Evolutionary conservation across 257 asterid species (phyloP).

Genomic region (Solanum boliviense): DNA sequence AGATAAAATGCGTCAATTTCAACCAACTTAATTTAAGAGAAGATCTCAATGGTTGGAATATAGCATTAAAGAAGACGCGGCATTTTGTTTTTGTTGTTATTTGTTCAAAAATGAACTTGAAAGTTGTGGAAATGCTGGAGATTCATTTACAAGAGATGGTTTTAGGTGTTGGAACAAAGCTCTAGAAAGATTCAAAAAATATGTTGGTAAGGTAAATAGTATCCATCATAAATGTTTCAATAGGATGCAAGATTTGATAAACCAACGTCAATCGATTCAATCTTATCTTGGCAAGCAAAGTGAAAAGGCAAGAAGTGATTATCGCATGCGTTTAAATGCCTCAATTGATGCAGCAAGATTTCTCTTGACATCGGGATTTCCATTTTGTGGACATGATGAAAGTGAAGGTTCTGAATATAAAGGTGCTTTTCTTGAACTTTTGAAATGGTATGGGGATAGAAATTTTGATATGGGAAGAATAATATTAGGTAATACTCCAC

Average conservation of each 20-base stretch:
- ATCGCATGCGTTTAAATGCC: neutral
- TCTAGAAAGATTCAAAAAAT: neutral
- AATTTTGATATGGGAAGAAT: neutral
- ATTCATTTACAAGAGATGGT: neutral
- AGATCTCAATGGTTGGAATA: neutral
- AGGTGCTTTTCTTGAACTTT: neutral
- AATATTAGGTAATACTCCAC: neutral
- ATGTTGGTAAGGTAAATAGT: neutral
- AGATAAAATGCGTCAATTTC: neutral
- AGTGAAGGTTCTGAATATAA: neutral
- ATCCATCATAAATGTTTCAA: neutral
- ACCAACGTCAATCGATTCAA: neutral
- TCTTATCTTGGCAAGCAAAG: neutral
- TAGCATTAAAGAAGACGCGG: neutral
- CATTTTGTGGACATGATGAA: neutral
- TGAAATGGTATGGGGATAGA: neutral
- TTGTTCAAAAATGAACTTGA: neutral
- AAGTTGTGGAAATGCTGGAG: neutral
- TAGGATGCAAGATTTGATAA: neutral
- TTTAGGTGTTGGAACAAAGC: neutral
- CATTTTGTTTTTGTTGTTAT: neutral
- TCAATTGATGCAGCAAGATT: neutral
- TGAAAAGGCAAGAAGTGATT: neutral
- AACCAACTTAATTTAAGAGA: neutral
- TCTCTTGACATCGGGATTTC: neutral